These are phyloP conservation scores for Pseudogymnoascus sp. DNA, from an alignment of 2,329 filamentous ascomycete genomes.

Conservation along the genomic window DNA sequence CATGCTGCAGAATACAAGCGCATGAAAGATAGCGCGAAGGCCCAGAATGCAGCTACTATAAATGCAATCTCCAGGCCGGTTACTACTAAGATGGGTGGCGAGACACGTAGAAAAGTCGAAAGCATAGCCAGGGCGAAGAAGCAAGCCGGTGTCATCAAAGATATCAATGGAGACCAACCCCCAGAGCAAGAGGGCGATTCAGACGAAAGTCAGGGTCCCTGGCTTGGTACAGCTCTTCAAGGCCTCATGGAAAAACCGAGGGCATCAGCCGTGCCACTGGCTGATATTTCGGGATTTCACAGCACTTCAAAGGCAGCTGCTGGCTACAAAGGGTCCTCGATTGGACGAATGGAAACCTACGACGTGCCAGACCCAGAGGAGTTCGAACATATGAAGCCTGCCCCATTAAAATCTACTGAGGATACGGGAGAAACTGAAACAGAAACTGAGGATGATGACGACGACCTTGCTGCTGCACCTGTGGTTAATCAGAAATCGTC, in stretches of 20 bases:
- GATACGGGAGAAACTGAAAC: conserved; percentile 14
- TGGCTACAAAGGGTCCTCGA: neutral
- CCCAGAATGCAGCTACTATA: conserved; percentile 44
- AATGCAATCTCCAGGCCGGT: conserved; percentile 34
- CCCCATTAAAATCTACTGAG: conserved; percentile 5
- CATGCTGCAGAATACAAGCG: conserved; percentile 71
- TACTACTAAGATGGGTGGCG: conserved; percentile 25
- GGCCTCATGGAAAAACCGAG: conserved; percentile 37
- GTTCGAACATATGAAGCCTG: neutral
- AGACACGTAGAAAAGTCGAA: conserved; percentile 26
- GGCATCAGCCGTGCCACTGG: neutral
- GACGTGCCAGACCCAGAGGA: neutral
- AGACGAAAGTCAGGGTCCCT: conserved; percentile 30
- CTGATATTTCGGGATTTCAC: conserved; percentile 1
- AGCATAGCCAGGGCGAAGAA: conserved; percentile 30
- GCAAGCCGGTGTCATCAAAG: conserved; percentile 30
- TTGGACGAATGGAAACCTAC: conserved; percentile 26
- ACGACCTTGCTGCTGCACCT: conserved; percentile 22
- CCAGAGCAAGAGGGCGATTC: conserved; percentile 19
- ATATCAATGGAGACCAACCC: conserved; percentile 18
- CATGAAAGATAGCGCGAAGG: conserved; percentile 50
- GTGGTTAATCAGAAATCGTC: conserved; percentile 13
- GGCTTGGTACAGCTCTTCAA: conserved; percentile 34
- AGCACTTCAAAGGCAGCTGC: conserved; percentile 11
- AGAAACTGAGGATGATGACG: conserved; percentile 21